Evolutionary conservation across 441 rosid genomes (phyloP).

Genomic region (Brassica balearica): DNA sequence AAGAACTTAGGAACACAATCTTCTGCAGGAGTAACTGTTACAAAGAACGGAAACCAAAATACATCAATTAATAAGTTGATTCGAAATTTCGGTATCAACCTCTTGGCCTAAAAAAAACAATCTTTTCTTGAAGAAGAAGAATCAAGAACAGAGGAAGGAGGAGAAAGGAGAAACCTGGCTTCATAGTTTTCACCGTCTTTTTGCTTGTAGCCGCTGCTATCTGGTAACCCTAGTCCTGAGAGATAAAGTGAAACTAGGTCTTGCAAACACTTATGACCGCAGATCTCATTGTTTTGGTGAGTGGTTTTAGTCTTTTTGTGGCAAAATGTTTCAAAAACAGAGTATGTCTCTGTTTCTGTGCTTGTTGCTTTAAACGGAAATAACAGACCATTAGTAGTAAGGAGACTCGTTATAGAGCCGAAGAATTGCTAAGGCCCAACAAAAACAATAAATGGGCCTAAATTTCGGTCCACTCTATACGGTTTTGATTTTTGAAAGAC

Average conservation of each 20-base stretch:
- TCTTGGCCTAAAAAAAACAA: too few species aligned
- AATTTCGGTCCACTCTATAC: background rate
- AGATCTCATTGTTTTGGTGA: background rate
- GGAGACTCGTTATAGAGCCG: background rate
- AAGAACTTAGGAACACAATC: conserved; percentile 22
- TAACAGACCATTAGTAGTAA: conserved; percentile 12
- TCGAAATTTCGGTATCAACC: too few species aligned
- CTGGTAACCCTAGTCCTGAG: background rate
- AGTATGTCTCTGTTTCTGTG: conserved; percentile 23
- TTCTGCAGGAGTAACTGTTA: background rate
- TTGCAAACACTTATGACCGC: background rate
- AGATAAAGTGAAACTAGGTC: background rate
- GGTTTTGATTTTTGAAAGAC: background rate
- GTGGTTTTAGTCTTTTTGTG: background rate
- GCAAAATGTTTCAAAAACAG: conserved; percentile 34
- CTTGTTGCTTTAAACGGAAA: conserved; percentile 31
- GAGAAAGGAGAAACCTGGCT: conserved; percentile 17
- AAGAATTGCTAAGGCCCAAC: background rate
- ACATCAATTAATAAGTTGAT: background rate
- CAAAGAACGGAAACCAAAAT: background rate
- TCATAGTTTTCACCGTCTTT: conserved; percentile 13
- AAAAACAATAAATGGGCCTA: background rate
- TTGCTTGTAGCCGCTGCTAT: background rate
- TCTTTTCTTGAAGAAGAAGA: background rate
- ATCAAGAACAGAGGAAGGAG: background rate